Evolutionary conservation across 805 yeast genomes (phyloP).

Genomic region (Wickerhamomyces silvicola): DNA sequence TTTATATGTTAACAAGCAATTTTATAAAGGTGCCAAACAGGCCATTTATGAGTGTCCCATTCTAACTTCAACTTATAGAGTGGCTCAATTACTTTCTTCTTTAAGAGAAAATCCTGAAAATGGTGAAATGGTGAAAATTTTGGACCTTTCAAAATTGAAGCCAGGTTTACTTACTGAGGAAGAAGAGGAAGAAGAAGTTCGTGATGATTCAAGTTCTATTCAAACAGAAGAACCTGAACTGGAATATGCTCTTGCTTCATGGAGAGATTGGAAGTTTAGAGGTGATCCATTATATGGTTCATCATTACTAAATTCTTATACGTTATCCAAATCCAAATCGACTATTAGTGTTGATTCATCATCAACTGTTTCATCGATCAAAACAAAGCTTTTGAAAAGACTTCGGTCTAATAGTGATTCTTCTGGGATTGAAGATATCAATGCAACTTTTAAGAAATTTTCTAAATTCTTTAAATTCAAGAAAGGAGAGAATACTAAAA

Average conservation of each 20-base stretch:
- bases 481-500: conserved; percentile 12
- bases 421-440: conserved; percentile 3
- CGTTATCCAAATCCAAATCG: conserved; percentile 20
- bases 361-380: conserved; percentile 12
- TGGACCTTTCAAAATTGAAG: conserved; percentile 51
- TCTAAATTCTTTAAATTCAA: conserved; percentile 2
- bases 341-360: conserved; percentile 15
- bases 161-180: conserved; percentile 31
- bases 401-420: conserved; percentile 4
- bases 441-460: conserved; percentile 5
- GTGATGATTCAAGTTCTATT: conserved; percentile 9
- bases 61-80: conserved; percentile 67
- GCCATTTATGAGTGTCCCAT: conserved; percentile 47
- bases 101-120: conserved; percentile 49
- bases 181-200: conserved; percentile 8
- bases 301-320: conserved; percentile 26
- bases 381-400: conserved; percentile 7
- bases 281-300: conserved; percentile 60
- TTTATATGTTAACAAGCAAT: conserved; percentile 44
- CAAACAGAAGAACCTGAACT: conserved; percentile 7
- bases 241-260: conserved; percentile 56
- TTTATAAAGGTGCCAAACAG: conserved; percentile 46
- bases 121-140: conserved; percentile 46
- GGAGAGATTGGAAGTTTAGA: conserved; percentile 89
- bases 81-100: conserved; percentile 72